Base-by-base conservation (phyloP, 768 basidiomycete species). In the Paxillus ammoniavirescens region DNA sequence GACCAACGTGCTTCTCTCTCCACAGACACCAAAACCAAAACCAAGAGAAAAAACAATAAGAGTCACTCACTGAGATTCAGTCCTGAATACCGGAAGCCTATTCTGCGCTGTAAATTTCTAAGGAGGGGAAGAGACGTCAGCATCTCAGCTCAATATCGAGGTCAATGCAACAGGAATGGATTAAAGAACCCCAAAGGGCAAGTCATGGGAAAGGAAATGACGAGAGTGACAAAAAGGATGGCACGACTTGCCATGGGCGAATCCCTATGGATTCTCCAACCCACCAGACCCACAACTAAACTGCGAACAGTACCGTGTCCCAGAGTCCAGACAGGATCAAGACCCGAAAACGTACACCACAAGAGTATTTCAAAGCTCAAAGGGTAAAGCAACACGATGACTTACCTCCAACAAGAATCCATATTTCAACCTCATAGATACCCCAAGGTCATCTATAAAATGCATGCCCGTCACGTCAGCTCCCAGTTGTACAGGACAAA, bases 341-440 rank as follows among this genome's bases (percentile, higher is more conserved):
- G 33, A 30, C 28, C 12, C 33, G 8, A 38, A 45, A 9, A 9
- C 33, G n/a, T 35, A 31, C 10, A 47, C 42, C 13, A 33, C 3
- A 33, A 33, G 12, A 10, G 33, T 33, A 33, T 33, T 8, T 10
- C 33, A 33, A 33, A 33, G 2, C 9, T 1, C 33, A 12, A 12
- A 12, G 31, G 41, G 38, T 12, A 30, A 28, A 17, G 37, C 55
- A 8, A 8, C 3, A 1, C 10, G 36, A 12, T 8, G 13, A 37
- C 59, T 5, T 3, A 81, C 82, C 69, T 88, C 75, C 5, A 93
- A 73, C 37, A 91, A 73, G 69, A 83, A 88, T 0, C 90, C 91
- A 59, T 93, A 93, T 74, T 90, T 84, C 59, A 90, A 75, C 18
- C 87, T 79, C 65, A 82, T 81, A 9, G 88, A 85, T 12, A 89